Evolutionary conservation across 257 asterid species (phyloP), one percentile per base, ranked within the genome.

Genomic region (Phtheirospermum japonicum): DNA sequence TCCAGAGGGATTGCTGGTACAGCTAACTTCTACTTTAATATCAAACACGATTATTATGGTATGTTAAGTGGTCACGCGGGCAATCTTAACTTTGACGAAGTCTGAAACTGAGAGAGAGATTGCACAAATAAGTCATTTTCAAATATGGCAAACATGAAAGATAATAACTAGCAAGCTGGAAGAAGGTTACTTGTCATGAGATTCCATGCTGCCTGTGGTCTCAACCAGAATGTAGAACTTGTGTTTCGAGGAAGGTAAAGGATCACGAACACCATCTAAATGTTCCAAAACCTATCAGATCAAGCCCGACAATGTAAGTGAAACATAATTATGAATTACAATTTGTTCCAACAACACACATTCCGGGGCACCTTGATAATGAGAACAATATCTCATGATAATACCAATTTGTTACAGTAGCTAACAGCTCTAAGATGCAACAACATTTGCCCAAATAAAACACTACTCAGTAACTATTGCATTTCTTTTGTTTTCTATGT

Each of bases 261-360:
- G 98, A 77, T 92, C 90, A 39, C 99, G 99, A 64, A 83, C 82
- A 49, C 96, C 97, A 46, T 92, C 97, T 75, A 92, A 75, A 73
- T 92, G 89, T 65, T 85, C 78, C 85, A 92, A 74, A 73, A 85
- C 97, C 97, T 92, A 90, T 59, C 74, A 66, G 75, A 77, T 8
- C 63, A 67, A 67, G 53, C 62, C 64, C 32, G 37, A 32, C 14
- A 54, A 31, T 58, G 61, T 54, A 61, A 70, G 56, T 68, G 39
- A 51, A 50, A 50, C 64, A 60, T 26, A 45, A 68, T 39, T 28
- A 13, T 17, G 51, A 40, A 58, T 57, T 34, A 56, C 11, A 9
- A 23, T 28, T 39, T 37, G 0, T 31, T 45, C 37, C 69, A 57
- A 54, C 33, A 40, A 4, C 34, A 45, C 48, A 30, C 54, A 59